Evolutionary conservation across 164 flowering plant species (phyloP).

Genomic region (Brasenia schreberi): DNA sequence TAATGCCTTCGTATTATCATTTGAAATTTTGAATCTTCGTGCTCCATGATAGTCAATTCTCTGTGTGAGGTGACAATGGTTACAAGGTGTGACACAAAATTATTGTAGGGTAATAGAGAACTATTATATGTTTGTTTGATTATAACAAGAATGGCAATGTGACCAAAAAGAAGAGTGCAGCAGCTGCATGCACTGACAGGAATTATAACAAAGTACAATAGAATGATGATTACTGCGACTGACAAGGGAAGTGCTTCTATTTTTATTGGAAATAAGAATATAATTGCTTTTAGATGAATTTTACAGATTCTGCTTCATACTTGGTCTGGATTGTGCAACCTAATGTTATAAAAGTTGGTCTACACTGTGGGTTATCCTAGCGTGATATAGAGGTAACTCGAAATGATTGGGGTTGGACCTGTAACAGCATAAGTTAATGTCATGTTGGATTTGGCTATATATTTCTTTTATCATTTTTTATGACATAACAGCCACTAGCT

Average conservation of each 20-base stretch:
- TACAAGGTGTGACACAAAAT: no score
- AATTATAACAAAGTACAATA: no score
- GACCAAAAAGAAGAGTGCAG: neutral
- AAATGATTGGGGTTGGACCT: slow-evolving; percentile 20
- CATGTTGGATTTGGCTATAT: neutral
- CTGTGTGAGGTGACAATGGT: no score
- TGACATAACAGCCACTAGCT: no score
- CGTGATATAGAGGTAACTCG: slow-evolving; percentile 63
- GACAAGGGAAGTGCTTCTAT: no score
- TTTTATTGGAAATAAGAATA: no score
- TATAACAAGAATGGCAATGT: neutral
- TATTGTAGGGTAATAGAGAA: neutral
- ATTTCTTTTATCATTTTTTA: no score
- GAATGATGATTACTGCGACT: neutral
- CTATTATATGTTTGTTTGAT: neutral
- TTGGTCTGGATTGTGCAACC: slow-evolving; percentile 6
- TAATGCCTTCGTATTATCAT: neutral
- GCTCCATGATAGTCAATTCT: neutral
- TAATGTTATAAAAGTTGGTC: slow-evolving; percentile 77
- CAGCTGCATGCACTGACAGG: neutral
- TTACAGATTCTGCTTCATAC: neutral
- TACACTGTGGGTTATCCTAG: slow-evolving; percentile 48
- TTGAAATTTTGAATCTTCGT: neutral
- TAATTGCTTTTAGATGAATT: neutral
- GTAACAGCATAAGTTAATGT: no score